A percentile compares a stretch with the other conserved stretches of the same genome.
Conservation (phyloP, 306 rosid species). For the Cucurbita moschata region DNA sequence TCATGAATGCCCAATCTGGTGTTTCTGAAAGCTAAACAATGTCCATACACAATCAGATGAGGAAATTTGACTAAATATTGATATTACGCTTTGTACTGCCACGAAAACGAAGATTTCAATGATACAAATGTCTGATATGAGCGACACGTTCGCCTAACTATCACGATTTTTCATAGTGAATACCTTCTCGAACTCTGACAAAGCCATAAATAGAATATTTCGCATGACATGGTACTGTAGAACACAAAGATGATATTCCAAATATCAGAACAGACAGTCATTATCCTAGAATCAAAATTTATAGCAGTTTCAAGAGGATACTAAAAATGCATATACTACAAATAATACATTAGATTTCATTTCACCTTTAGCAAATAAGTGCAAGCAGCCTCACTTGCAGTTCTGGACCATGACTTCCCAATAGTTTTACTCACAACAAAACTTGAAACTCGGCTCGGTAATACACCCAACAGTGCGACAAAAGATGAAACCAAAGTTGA, state of each 20-base stretch:
- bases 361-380: constrained; percentile 71
- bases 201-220: constrained; percentile 63
- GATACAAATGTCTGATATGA: background rate
- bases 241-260: background rate
- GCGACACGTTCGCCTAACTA: background rate
- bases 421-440: constrained; percentile 36
- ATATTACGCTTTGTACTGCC: background rate
- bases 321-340: background rate
- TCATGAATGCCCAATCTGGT: constrained; percentile 75
- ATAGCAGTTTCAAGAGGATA: background rate
- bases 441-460: constrained; percentile 43
- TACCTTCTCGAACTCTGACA: constrained; percentile 70
- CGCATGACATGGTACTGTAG: constrained; percentile 78
- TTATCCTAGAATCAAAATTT: background rate
- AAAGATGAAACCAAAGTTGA: constrained; percentile 33
- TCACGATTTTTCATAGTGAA: background rate
- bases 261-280: background rate
- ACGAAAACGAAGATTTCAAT: background rate
- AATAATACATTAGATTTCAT: constrained; percentile 14
- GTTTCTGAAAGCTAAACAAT: constrained; percentile 53
- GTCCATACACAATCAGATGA: background rate
- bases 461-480: constrained; percentile 42
- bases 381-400: constrained; percentile 68
- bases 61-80: background rate
- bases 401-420: constrained; percentile 69